These are phyloP conservation scores for Herpotrichia juniperi DNA, from an alignment of 2,329 filamentous ascomycete species.

Conservation along the genomic window DNA sequence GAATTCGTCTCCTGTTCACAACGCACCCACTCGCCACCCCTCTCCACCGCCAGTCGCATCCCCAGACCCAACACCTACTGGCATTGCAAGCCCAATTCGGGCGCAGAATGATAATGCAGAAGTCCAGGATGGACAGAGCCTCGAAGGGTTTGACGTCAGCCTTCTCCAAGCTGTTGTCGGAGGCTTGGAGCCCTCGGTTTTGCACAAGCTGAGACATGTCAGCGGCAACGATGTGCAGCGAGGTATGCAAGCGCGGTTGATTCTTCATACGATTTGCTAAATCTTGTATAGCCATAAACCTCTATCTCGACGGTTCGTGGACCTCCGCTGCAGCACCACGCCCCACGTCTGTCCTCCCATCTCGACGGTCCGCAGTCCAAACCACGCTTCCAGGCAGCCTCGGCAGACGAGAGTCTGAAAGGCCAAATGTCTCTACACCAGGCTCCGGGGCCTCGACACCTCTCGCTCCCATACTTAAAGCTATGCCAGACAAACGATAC, in stretches of 20 bases:
- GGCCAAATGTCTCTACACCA: slow-evolving; percentile 27
- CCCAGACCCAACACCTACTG: slow-evolving; percentile 26
- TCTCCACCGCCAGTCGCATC: slow-evolving; percentile 39
- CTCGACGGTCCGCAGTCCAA: slow-evolving; percentile 25
- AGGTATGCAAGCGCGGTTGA: slow-evolving; percentile 29
- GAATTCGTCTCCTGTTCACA: slow-evolving; percentile 45
- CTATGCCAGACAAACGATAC: slow-evolving; percentile 70
- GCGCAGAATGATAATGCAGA: slow-evolving; percentile 10
- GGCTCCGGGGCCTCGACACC: slow-evolving; percentile 26
- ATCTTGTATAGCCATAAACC: slow-evolving; percentile 59
- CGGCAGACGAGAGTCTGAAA: slow-evolving; percentile 30
- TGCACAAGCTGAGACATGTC: slow-evolving; percentile 56
- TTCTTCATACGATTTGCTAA: slow-evolving; percentile 14
- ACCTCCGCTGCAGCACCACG: slow-evolving; percentile 39
- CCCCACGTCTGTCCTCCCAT: slow-evolving; percentile 21
- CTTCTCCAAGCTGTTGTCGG: slow-evolving; percentile 66
- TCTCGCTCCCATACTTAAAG: slow-evolving; percentile 24
- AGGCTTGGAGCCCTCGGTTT: slow-evolving; percentile 51
- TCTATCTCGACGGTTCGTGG: slow-evolving; percentile 70
- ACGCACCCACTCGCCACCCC: slow-evolving; percentile 22
- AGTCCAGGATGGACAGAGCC: slow-evolving; percentile 14
- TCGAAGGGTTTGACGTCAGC: slow-evolving; percentile 58
- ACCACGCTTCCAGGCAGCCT: slow-evolving; percentile 28
- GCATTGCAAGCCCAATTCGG: slow-evolving; percentile 5
- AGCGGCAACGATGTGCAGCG: slow-evolving; percentile 62